These are phyloP conservation scores for Ophiosphaerella korrae DNA, from an alignment of 2,329 filamentous ascomycete species.

Conservation along the genomic window DNA sequence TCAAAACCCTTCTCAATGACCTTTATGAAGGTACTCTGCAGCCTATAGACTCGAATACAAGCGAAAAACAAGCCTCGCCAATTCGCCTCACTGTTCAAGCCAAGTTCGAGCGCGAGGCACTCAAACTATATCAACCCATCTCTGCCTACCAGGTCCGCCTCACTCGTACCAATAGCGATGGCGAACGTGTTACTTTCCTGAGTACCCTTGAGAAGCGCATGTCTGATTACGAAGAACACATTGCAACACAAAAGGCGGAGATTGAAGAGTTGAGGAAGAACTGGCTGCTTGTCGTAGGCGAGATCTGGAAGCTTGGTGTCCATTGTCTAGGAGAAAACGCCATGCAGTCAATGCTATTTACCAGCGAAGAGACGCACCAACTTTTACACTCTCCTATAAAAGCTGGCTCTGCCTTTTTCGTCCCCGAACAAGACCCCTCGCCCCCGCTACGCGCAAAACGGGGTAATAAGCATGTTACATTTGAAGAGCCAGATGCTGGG, in stretches of 20 bases:
- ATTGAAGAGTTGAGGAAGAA: constrained; percentile 25
- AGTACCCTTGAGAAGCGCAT: constrained; percentile 27
- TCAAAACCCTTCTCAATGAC: constrained; percentile 15
- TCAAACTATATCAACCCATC: constrained; percentile 26
- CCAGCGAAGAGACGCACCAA: neutral
- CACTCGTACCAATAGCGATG: constrained; percentile 11
- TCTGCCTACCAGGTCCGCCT: constrained; percentile 19
- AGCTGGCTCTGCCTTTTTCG: constrained; percentile 21
- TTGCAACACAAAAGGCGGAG: constrained; percentile 24
- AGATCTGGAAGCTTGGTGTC: constrained; percentile 38
- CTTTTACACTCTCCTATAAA: constrained; percentile 1
- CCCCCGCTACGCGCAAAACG: neutral
- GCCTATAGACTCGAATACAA: constrained; percentile 6
- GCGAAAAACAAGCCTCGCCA: constrained; percentile 7
- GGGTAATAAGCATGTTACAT: constrained; percentile 31
- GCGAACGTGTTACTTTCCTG: constrained; percentile 9
- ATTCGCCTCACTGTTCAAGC: constrained; percentile 21
- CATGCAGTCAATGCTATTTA: constrained; percentile 26
- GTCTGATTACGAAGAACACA: constrained; percentile 20
- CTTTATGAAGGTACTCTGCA: constrained; percentile 22
- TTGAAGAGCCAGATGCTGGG: constrained; percentile 8
- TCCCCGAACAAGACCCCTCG: constrained; percentile 18
- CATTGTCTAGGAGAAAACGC: constrained; percentile 26
- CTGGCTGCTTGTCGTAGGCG: constrained; percentile 34
- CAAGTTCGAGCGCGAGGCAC: constrained; percentile 22